Percentiles rank a stretch among this genome's conserved stretches.
These are phyloP conservation scores for Fusarium tjaetaba DNA, from an alignment of 2,329 filamentous ascomycete species.

Conservation along the genomic window DNA sequence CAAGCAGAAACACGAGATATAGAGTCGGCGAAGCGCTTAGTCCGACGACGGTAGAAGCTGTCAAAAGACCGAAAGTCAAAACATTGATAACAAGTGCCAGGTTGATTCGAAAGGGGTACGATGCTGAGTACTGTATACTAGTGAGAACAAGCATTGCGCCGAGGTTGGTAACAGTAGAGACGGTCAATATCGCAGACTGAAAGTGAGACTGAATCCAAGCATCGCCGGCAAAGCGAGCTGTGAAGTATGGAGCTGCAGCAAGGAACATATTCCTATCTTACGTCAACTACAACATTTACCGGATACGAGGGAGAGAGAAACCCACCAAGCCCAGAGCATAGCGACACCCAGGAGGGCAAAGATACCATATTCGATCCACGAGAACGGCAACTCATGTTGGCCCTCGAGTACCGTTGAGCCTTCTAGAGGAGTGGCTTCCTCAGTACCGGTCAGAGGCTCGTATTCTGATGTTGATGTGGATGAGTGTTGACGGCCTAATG, in stretches of 20 bases:
- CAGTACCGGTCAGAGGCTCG: conserved; percentile 45
- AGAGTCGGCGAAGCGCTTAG: conserved; percentile 66
- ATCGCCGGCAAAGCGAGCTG: conserved; percentile 77
- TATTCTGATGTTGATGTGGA: conserved; percentile 45
- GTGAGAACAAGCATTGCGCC: conserved; percentile 78
- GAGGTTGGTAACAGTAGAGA: conserved; percentile 87
- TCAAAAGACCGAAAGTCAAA: conserved; percentile 79
- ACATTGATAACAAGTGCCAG: conserved; percentile 80
- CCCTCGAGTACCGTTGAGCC: conserved; percentile 44
- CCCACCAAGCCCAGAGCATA: conserved; percentile 97
- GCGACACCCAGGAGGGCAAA: conserved; percentile 88
- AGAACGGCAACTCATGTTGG: conserved; percentile 68
- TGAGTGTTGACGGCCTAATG: conserved; percentile 35
- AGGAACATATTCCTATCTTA: conserved; percentile 92
- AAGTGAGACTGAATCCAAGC: conserved; percentile 82
- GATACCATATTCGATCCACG: conserved; percentile 85
- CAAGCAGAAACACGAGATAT: conserved; percentile 85
- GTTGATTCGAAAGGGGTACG: conserved; percentile 88
- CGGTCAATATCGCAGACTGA: conserved; percentile 87
- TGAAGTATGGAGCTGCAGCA: conserved; percentile 93
- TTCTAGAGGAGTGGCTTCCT: conserved; percentile 43
- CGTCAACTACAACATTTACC: conserved; percentile 5
- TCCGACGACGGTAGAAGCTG: conserved; percentile 79
- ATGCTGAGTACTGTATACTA: conserved; percentile 81
- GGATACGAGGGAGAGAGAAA: not conserved